Conservation (phyloP, 441 rosid genomes). For the Manihot esculenta region DNA sequence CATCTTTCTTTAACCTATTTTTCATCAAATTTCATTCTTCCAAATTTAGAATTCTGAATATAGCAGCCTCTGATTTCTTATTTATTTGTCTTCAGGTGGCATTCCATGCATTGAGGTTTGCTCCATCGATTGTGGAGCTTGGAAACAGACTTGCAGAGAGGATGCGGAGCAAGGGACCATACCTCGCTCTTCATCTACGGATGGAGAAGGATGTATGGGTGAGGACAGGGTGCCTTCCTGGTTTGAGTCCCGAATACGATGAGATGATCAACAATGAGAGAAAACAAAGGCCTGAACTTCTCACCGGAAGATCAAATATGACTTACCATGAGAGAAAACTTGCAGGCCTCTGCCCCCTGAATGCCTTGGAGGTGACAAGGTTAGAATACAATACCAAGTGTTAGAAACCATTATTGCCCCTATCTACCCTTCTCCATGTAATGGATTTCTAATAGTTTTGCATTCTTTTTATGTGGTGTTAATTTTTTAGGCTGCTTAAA, state of each 20-base stretch:
- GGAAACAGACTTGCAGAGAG: slow-evolving; percentile 77
- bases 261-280: slow-evolving; percentile 68
- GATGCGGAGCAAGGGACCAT: slow-evolving; percentile 82
- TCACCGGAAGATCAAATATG: slow-evolving; percentile 82
- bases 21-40: neutral
- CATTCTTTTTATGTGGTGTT: neutral
- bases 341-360: slow-evolving; percentile 90
- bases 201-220: slow-evolving; percentile 96
- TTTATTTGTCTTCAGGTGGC: slow-evolving; percentile 56
- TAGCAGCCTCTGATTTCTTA: slow-evolving; percentile 4
- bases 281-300: slow-evolving; percentile 77
- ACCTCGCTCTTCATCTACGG: slow-evolving; percentile 82
- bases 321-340: slow-evolving; percentile 71
- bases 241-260: slow-evolving; percentile 65
- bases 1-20: neutral
- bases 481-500: slow-evolving; percentile 69
- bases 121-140: slow-evolving; percentile 62
- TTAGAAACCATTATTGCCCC: neutral
- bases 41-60: neutral
- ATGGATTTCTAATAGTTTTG: slow-evolving; percentile 1
- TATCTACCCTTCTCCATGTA: neutral
- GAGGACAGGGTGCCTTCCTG: slow-evolving; percentile 92
- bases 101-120: slow-evolving; percentile 73
- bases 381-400: slow-evolving; percentile 16
- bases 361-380: slow-evolving; percentile 86